phyloP scores from a whole-genome alignment of 2,329 filamentous ascomycete genomes.

The Fonsecaea pedrosoi region DNA sequence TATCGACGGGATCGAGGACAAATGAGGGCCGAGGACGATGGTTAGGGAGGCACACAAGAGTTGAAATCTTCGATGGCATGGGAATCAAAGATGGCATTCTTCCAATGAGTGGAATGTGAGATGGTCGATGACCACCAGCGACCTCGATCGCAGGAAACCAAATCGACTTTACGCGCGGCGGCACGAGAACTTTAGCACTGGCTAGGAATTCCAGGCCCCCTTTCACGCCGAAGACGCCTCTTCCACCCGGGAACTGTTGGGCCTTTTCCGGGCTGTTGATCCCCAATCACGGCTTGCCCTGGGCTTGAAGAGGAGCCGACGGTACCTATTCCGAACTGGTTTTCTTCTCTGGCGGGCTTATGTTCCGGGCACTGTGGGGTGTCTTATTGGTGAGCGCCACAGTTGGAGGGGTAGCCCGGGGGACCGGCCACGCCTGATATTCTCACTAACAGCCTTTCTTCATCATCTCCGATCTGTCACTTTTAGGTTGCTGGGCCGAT shows the following conservation, averaged over 20 bases:
- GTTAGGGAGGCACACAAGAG: background rate
- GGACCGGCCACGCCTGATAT: background rate
- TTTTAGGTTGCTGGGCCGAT: background rate
- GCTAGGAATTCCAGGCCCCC: background rate
- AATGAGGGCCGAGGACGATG: background rate
- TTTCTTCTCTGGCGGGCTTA: background rate
- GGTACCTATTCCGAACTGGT: background rate
- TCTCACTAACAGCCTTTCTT: background rate
- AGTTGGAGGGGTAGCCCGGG: background rate
- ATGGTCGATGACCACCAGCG: conserved; percentile 15
- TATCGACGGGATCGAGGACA: conserved; percentile 9
- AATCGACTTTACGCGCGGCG: conserved; percentile 15
- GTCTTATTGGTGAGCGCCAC: conserved; percentile 22
- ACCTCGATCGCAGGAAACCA: conserved; percentile 10
- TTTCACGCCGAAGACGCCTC: background rate
- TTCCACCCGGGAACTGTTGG: background rate
- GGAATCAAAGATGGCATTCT: conserved; percentile 18
- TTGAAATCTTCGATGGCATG: conserved; percentile 23
- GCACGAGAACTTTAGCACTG: conserved; percentile 3
- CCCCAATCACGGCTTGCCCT: background rate
- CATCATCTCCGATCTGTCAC: background rate
- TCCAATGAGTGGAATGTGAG: conserved; percentile 14
- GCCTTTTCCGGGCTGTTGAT: background rate
- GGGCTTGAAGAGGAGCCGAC: background rate
- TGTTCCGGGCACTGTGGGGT: background rate